These are phyloP conservation scores for Emergomyces orientalis DNA, from an alignment of 2,329 filamentous ascomycete species.

Conservation along the genomic window DNA sequence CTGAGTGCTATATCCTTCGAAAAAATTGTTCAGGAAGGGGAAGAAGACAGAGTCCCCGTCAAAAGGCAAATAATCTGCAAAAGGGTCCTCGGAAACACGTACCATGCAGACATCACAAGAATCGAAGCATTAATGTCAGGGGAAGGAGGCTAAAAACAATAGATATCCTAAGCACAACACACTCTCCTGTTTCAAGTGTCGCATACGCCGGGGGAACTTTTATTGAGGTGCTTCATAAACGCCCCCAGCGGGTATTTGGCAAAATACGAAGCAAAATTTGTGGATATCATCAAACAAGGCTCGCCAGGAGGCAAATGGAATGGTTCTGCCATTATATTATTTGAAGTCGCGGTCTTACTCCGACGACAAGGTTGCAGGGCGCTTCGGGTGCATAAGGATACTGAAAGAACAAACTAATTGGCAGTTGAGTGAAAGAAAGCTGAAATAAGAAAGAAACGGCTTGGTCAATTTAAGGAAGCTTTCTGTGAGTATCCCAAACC, in stretches of 20 bases:
- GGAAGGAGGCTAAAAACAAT: too few relatives aligned
- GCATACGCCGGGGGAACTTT: too few relatives aligned
- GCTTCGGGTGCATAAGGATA: background rate
- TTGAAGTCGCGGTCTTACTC: background rate
- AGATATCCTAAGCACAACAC: too few relatives aligned
- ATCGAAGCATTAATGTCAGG: too few relatives aligned
- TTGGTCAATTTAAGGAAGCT: background rate
- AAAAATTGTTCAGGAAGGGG: background rate
- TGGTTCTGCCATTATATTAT: background rate
- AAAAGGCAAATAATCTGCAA: too few relatives aligned
- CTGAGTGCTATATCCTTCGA: background rate
- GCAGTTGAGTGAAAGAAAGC: background rate
- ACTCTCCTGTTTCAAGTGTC: too few relatives aligned
- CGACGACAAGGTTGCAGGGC: background rate
- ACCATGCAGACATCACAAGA: too few relatives aligned
- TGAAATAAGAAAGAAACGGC: background rate
- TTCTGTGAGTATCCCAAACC: background rate
- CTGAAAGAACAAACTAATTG: background rate
- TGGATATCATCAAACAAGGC: background rate
- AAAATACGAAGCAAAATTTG: background rate
- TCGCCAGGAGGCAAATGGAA: background rate
- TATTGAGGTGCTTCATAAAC: too few relatives aligned
- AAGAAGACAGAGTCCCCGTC: background rate
- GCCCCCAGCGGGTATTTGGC: background rate
- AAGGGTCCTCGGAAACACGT: too few relatives aligned